Evolutionary conservation across 2,329 filamentous ascomycete species (phyloP).

Genomic region (Scorias spongiosa): DNA sequence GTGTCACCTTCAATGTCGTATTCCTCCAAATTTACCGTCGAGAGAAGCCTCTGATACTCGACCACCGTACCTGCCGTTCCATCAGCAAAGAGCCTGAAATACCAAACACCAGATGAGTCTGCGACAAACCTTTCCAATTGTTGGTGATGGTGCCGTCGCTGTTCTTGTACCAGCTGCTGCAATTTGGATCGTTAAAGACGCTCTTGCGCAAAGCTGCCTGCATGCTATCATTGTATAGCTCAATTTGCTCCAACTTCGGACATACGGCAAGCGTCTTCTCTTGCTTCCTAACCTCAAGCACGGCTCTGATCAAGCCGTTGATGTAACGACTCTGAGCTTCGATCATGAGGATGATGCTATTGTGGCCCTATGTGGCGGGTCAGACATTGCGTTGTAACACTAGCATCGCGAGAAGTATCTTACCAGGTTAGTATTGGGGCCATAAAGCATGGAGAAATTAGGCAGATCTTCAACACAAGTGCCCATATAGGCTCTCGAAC

Average conservation of each 20-base stretch:
- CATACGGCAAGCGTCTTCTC: slow-evolving; percentile 29
- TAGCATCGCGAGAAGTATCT: slow-evolving; percentile 9
- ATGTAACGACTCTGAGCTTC: slow-evolving; percentile 43
- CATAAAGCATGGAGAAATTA: slow-evolving; percentile 44
- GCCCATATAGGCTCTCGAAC: slow-evolving; percentile 37
- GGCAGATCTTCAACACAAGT: slow-evolving; percentile 37
- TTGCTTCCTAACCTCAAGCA: slow-evolving; percentile 30
- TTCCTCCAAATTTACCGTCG: slow-evolving; percentile 30
- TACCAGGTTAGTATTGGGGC: slow-evolving; percentile 41
- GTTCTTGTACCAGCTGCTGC: slow-evolving; percentile 43
- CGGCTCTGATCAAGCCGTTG: slow-evolving; percentile 32
- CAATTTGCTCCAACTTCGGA: slow-evolving; percentile 26
- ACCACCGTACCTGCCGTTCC: slow-evolving; percentile 29
- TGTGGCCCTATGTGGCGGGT: slow-evolving; percentile 17
- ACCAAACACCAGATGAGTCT: not conserved
- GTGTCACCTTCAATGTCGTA: slow-evolving; percentile 26
- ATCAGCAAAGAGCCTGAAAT: not conserved
- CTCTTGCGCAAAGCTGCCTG: slow-evolving; percentile 29
- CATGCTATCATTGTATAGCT: slow-evolving; percentile 31
- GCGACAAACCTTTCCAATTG: slow-evolving; percentile 29
- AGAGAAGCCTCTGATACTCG: slow-evolving; percentile 37
- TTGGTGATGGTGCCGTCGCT: slow-evolving; percentile 40
- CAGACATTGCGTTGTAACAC: slow-evolving; percentile 21
- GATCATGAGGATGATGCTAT: slow-evolving; percentile 47
- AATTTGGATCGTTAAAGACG: slow-evolving; percentile 39